Evolutionary conservation across 345 rosid species (phyloP).

Genomic region (Limnanthes douglasii): DNA sequence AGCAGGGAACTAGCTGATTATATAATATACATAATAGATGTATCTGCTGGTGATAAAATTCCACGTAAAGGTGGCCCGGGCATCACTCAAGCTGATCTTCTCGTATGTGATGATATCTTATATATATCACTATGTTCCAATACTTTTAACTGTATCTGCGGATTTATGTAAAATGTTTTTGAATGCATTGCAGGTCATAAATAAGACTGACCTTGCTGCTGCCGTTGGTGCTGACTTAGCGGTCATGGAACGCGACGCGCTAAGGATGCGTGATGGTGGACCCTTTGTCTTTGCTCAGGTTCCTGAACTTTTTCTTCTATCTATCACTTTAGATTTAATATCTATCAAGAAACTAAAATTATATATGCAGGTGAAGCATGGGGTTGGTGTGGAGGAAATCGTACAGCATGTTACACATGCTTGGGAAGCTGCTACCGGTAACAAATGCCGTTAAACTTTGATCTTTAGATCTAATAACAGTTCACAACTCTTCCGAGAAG

Average conservation of each 20-base stretch:
- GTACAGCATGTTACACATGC: conserved; percentile 57
- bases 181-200: conserved; percentile 44
- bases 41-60: conserved; percentile 86
- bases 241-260: conserved; percentile 84
- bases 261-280: conserved; percentile 94
- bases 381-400: conserved; percentile 61
- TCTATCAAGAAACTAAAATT: not conserved
- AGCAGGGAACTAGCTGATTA: conserved; percentile 94
- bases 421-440: conserved; percentile 76
- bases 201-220: conserved; percentile 87
- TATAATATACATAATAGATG: conserved; percentile 88
- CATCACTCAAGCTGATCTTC: conserved; percentile 93
- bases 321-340: not conserved
- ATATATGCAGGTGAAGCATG: conserved; percentile 58
- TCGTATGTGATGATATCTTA: conserved; percentile 23
- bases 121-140: not conserved
- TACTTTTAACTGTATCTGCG: not conserved
- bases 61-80: conserved; percentile 99
- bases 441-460: conserved; percentile 29
- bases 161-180: not conserved
- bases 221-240: conserved; percentile 81
- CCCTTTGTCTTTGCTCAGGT: conserved; percentile 96
- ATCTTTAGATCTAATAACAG: no score
- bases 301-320: not conserved
- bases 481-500: no score